Evolutionary conservation across 2,329 filamentous ascomycete genomes (phyloP).

Genomic region (Falciphora oryzae): DNA sequence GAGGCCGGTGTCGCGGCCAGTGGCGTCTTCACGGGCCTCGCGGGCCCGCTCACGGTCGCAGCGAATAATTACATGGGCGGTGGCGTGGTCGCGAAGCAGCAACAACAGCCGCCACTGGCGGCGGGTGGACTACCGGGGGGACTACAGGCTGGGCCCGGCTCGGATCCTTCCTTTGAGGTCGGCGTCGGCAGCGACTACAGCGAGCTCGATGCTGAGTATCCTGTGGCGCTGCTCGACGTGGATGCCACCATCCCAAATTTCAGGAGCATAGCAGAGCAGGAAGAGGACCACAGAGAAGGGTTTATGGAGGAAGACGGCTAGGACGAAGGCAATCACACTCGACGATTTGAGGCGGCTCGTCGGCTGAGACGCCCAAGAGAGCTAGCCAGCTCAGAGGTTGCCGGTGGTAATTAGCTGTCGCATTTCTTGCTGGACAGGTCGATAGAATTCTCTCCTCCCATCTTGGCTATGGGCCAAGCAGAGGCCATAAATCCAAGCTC

Average conservation of each 20-base stretch:
- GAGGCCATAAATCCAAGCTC: no score
- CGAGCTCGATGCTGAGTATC: neutral
- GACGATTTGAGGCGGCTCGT: no score
- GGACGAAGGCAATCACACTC: no score
- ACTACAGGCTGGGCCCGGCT: no score
- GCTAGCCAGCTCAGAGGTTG: no score
- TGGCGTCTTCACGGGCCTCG: neutral
- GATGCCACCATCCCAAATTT: conserved; percentile 5
- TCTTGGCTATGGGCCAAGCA: no score
- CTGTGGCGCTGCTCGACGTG: neutral
- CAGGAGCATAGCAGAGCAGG: neutral
- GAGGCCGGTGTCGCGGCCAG: neutral
- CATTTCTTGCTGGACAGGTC: no score
- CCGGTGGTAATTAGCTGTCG: no score
- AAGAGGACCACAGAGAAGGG: neutral
- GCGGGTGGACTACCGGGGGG: no score
- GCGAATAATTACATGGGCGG: neutral
- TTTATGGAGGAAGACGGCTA: neutral
- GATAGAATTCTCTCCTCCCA: no score
- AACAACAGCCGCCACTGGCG: neutral
- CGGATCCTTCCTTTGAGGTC: no score
- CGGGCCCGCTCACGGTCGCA: neutral
- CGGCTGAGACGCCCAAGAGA: no score
- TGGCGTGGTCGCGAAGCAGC: neutral
- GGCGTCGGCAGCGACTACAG: neutral